phyloP scores from a whole-genome alignment of 2,329 filamentous ascomycete species.

The Diaporthe ampelina region DNA sequence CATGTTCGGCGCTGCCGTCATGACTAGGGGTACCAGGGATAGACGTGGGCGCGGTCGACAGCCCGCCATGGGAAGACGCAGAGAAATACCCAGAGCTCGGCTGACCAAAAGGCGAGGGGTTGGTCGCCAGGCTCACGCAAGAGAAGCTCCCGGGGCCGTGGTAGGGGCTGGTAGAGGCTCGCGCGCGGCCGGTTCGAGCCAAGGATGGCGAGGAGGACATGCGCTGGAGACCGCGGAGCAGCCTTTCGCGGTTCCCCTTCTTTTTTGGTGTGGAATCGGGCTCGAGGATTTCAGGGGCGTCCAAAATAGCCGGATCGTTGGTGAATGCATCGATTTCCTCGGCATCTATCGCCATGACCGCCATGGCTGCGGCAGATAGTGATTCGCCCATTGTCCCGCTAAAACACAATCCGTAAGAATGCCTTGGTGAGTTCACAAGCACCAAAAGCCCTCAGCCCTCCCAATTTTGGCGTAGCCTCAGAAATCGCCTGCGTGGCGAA shows the following conservation, averaged over 20 bases:
- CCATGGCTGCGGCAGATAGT: slow-evolving; percentile 37
- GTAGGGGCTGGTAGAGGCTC: slow-evolving; percentile 79
- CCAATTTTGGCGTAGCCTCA: neutral
- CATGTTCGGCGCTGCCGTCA: slow-evolving; percentile 62
- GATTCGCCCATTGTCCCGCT: slow-evolving; percentile 35
- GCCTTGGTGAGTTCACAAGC: neutral
- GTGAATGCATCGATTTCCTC: slow-evolving; percentile 42
- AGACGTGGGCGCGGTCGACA: slow-evolving; percentile 54
- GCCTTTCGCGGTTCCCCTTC: slow-evolving; percentile 74
- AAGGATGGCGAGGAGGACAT: slow-evolving; percentile 87
- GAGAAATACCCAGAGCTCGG: slow-evolving; percentile 51
- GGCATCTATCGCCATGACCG: slow-evolving; percentile 31
- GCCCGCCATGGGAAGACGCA: slow-evolving; percentile 48
- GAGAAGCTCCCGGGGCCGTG: slow-evolving; percentile 66
- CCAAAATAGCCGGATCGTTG: slow-evolving; percentile 40
- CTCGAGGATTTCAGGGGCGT: slow-evolving; percentile 41
- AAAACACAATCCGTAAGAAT: neutral
- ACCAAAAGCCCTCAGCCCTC: neutral
- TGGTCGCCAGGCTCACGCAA: slow-evolving; percentile 66
- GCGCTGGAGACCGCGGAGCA: slow-evolving; percentile 82
- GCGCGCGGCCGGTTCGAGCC: slow-evolving; percentile 71
- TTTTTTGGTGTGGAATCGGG: slow-evolving; percentile 64
- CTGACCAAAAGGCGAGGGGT: slow-evolving; percentile 57
- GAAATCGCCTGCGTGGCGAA: slow-evolving; percentile 24
- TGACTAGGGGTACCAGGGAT: slow-evolving; percentile 55